Evolutionary conservation across 2,329 filamentous ascomycete genomes (phyloP).

Genomic region (Xylaria polymorpha): DNA sequence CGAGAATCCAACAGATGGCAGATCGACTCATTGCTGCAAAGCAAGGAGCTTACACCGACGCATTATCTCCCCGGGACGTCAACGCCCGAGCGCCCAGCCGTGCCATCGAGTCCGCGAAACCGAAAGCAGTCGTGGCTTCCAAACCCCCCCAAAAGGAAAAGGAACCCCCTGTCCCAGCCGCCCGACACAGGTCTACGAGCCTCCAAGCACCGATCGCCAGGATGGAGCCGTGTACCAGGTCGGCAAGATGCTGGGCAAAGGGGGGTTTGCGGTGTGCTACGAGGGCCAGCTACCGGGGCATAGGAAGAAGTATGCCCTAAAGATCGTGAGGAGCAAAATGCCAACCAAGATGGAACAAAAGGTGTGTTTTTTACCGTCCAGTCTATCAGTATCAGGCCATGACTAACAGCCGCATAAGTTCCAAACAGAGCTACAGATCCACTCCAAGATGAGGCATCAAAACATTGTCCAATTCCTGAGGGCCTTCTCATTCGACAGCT

Average conservation of each 20-base stretch:
- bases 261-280: conserved; percentile 86
- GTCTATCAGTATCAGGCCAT: neutral
- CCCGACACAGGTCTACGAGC: conserved; percentile 70
- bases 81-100: conserved; percentile 66
- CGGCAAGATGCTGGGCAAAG: conserved; percentile 80
- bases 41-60: conserved; percentile 68
- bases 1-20: conserved; percentile 54
- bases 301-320: conserved; percentile 77
- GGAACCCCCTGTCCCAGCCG: conserved; percentile 73
- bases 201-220: conserved; percentile 74
- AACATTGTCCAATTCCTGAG: conserved; percentile 97
- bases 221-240: conserved; percentile 79
- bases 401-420: conserved; percentile 58
- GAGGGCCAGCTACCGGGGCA: conserved; percentile 74
- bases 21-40: conserved; percentile 60
- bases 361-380: conserved; percentile 57
- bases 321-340: conserved; percentile 87
- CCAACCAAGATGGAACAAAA: conserved; percentile 86
- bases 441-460: conserved; percentile 95
- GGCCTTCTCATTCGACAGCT: conserved; percentile 89
- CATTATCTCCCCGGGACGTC: conserved; percentile 72
- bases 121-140: conserved; percentile 59
- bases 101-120: conserved; percentile 56
- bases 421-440: conserved; percentile 91
- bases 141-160: conserved; percentile 64